Conservation (phyloP, 306 rosid species). For the Lotus japonicus region DNA sequence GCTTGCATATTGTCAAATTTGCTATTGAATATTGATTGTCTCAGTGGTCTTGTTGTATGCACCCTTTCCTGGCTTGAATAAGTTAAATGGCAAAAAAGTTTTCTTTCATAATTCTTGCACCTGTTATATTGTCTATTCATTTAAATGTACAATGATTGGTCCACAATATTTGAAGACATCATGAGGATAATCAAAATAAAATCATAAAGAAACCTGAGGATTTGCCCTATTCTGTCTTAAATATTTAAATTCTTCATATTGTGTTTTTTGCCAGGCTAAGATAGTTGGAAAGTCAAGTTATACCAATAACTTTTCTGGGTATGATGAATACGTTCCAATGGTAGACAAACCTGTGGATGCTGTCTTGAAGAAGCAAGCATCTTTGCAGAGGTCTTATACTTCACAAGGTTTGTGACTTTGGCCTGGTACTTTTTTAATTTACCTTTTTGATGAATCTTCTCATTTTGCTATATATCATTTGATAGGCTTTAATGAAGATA, state of each 20-base stretch:
- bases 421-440: background rate
- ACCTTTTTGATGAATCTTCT: conserved; percentile 10
- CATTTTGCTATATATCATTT: background rate
- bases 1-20: conserved; percentile 15
- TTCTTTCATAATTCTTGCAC: background rate
- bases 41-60: background rate
- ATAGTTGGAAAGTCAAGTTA: conserved; percentile 61
- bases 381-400: conserved; percentile 44
- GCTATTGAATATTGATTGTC: background rate
- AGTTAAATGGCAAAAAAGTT: background rate
- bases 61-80: background rate
- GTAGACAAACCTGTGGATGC: conserved; percentile 96
- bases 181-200: background rate
- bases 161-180: background rate
- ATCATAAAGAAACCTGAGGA: background rate
- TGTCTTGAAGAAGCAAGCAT: conserved; percentile 67
- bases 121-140: background rate
- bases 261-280: conserved; percentile 53
- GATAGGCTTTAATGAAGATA: conserved; percentile 4
- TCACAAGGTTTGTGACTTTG: conserved; percentile 54
- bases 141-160: background rate
- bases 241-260: background rate
- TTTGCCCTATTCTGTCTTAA: background rate
- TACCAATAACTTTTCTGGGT: conserved; percentile 57
- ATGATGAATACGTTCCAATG: conserved; percentile 95